Conservation (phyloP, 768 basidiomycete genomes). For the Tylopilus felleus region DNA sequence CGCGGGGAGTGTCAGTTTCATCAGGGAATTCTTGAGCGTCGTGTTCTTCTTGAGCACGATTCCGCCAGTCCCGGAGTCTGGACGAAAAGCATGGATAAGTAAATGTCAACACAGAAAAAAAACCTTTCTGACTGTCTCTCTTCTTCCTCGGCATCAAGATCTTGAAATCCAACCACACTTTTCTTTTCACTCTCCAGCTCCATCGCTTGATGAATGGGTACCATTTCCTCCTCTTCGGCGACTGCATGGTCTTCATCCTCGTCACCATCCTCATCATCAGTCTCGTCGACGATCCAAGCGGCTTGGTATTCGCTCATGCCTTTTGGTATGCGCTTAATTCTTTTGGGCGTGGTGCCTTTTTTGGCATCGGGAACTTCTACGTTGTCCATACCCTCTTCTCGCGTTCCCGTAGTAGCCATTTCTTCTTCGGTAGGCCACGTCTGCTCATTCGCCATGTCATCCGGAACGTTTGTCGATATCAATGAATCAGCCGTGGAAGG, state of each 20-base stretch:
- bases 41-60: constrained; percentile 68
- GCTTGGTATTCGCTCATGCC: constrained; percentile 98
- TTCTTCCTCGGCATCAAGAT: constrained; percentile 82
- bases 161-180: constrained; percentile 60
- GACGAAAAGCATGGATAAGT: constrained; percentile 1
- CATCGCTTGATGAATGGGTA: constrained; percentile 53
- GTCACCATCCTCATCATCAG: constrained; percentile 57
- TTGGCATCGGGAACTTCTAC: constrained; percentile 57
- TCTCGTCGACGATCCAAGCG: constrained; percentile 90
- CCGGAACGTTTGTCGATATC: constrained; percentile 82
- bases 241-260: constrained; percentile 36
- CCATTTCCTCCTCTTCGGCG: constrained; percentile 60
- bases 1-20: constrained; percentile 91
- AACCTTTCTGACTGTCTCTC: constrained; percentile 65
- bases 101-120: background rate
- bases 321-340: constrained; percentile 83
- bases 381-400: constrained; percentile 15
- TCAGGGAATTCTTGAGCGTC: constrained; percentile 91
- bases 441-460: constrained; percentile 91
- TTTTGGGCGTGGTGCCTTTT: constrained; percentile 72
- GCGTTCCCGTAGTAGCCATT: constrained; percentile 48
- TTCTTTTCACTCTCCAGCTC: constrained; percentile 53
- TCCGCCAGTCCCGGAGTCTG: constrained; percentile 69
- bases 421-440: constrained; percentile 99
- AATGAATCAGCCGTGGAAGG: constrained; percentile 75